Evolutionary conservation across 805 yeast species (phyloP).

Genomic region (Wickerhamomyces pijperi): DNA sequence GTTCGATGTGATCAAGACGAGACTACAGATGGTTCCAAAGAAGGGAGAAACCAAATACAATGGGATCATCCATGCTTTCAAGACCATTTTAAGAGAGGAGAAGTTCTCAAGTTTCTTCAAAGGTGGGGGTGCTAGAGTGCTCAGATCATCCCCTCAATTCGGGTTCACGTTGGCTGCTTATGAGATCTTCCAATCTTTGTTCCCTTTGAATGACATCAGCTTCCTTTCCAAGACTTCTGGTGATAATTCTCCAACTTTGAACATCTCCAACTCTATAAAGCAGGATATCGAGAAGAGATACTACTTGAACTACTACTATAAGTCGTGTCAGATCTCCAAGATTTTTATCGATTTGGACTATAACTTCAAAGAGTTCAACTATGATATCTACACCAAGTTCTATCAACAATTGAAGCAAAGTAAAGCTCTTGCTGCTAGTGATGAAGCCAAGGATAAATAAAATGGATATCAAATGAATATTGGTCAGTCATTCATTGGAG

Average conservation of each 20-base stretch:
- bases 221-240: conserved; percentile 1
- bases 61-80: conserved; percentile 70
- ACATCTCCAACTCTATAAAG: conserved; percentile 8
- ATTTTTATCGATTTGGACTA: conserved; percentile 53
- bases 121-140: conserved; percentile 91
- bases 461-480: too few relatives aligned
- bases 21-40: conserved; percentile 78
- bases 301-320: conserved; percentile 34
- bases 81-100: conserved; percentile 68
- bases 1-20: conserved; percentile 91
- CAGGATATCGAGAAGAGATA: conserved; percentile 14
- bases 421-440: too few relatives aligned
- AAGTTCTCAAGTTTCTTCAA: conserved; percentile 82
- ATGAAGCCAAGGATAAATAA: too few relatives aligned
- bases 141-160: conserved; percentile 94
- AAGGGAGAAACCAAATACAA: conserved; percentile 66
- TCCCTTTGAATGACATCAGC: conserved; percentile 43
- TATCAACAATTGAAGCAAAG: conserved; percentile 17
- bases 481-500: too few relatives aligned
- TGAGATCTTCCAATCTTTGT: conserved; percentile 70
- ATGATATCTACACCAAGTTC: conserved; percentile 32
- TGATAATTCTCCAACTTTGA: conserved; percentile 5
- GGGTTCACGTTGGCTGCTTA: conserved; percentile 97
- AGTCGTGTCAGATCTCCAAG: conserved; percentile 49
- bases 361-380: conserved; percentile 46